A percentile compares a stretch with the other conserved stretches of the same genome.
Evolutionary conservation across 2,329 filamentous ascomycete genomes (phyloP).

Genomic region (Madurella mycetomatis): DNA sequence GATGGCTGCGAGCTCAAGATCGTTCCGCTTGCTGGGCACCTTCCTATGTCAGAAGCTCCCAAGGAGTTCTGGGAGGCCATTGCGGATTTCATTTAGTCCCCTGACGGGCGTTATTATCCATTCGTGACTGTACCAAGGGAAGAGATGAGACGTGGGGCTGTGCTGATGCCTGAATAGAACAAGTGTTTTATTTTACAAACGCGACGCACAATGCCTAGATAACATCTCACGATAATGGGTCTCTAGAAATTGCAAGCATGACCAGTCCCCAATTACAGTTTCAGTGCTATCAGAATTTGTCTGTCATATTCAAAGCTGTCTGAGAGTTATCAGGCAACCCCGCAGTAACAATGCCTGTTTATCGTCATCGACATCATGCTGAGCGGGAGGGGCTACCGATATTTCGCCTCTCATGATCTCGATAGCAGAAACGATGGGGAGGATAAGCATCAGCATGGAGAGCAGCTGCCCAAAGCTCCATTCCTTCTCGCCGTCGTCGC

Average conservation of each 20-base stretch:
- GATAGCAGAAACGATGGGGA: constrained; percentile 55
- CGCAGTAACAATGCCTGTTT: constrained; percentile 13
- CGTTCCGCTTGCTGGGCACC: constrained; percentile 68
- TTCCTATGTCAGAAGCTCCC: constrained; percentile 79
- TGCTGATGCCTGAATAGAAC: too few relatives aligned
- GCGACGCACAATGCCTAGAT: too few relatives aligned
- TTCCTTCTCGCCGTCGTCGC: constrained; percentile 49
- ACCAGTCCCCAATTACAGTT: too few relatives aligned
- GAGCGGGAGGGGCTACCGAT: constrained; percentile 20
- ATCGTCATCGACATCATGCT: constrained; percentile 19
- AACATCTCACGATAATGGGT: too few relatives aligned
- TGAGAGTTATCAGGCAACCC: constrained; percentile 8
- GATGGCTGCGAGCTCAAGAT: constrained; percentile 56
- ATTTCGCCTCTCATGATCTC: constrained; percentile 44
- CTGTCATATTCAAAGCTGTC: not conserved
- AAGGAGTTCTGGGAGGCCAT: constrained; percentile 63
- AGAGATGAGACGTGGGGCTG: too few relatives aligned
- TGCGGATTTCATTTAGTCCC: constrained; percentile 42
- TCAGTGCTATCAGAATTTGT: not conserved
- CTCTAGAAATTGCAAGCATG: too few relatives aligned
- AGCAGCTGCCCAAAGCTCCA: constrained; percentile 63
- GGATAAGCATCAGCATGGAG: constrained; percentile 53
- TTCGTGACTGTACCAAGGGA: too few relatives aligned
- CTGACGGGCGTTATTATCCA: too few relatives aligned
- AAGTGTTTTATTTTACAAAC: too few relatives aligned